phyloP scores from a whole-genome alignment of 495 filamentous ascomycete genomes.

The Lindgomyces ingoldianus region DNA sequence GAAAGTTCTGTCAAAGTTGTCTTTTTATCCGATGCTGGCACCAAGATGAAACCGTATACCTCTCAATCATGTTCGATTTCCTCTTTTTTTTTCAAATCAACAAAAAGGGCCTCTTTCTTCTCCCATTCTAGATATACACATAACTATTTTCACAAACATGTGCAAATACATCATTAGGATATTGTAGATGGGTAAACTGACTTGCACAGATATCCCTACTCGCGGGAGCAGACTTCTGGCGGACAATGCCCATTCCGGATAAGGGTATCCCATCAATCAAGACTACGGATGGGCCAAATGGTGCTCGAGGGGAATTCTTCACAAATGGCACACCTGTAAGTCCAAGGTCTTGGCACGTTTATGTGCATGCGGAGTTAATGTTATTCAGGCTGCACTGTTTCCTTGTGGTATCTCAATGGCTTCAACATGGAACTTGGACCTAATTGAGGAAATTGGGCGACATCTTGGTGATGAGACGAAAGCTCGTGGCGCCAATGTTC shows the following conservation, averaged over 20 bases:
- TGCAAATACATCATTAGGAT: neutral
- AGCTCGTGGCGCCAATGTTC: constrained; percentile 39
- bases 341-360: constrained; percentile 2
- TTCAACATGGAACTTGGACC: constrained; percentile 39
- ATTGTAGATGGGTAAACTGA: constrained; percentile 17
- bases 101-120: too few species aligned
- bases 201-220: constrained; percentile 56
- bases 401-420: constrained; percentile 40
- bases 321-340: constrained; percentile 62
- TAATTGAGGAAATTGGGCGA: constrained; percentile 37
- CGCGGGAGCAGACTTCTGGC: constrained; percentile 45
- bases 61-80: neutral
- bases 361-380: neutral
- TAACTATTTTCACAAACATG: neutral
- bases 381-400: constrained; percentile 37
- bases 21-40: too few species aligned
- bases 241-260: constrained; percentile 34
- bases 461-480: constrained; percentile 40
- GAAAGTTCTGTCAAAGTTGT: too few species aligned
- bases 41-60: too few species aligned
- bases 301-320: constrained; percentile 53
- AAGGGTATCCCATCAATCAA: constrained; percentile 42
- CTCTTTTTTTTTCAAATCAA: neutral
- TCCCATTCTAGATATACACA: neutral
- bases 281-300: constrained; percentile 42